Evolutionary conservation across 768 basidiomycete species (phyloP).

Genomic region (Tricholoma bakamatsutake): DNA sequence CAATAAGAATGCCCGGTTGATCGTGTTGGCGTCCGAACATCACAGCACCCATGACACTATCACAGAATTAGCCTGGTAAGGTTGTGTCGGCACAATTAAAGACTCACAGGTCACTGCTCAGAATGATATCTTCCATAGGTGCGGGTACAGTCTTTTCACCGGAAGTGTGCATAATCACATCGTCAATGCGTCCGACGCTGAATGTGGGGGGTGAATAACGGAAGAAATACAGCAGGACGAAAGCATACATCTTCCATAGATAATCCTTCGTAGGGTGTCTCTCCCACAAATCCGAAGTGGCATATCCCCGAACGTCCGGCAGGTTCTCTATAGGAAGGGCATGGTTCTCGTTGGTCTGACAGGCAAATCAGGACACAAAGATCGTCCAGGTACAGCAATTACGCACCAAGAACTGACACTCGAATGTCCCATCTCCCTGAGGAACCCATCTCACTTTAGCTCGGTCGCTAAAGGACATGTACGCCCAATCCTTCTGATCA

Average conservation of each 20-base stretch:
- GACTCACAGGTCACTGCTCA: slow-evolving; percentile 1
- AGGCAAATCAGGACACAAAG: not conserved
- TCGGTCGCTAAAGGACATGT: not conserved
- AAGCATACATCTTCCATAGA: slow-evolving; percentile 19
- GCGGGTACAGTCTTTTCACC: slow-evolving; percentile 28
- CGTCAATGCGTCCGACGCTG: slow-evolving; percentile 28
- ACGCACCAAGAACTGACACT: slow-evolving; percentile 30
- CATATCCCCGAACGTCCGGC: slow-evolving; percentile 31
- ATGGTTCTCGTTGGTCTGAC: slow-evolving; percentile 21
- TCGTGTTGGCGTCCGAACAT: slow-evolving; percentile 37
- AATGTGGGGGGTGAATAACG: not conserved
- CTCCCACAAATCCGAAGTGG: slow-evolving; percentile 35
- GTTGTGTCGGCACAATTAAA: not conserved
- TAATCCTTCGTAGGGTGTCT: slow-evolving; percentile 31
- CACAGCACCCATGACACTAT: slow-evolving; percentile 26
- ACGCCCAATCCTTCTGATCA: slow-evolving; percentile 14
- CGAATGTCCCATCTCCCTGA: slow-evolving; percentile 25
- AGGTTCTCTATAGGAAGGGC: slow-evolving; percentile 27
- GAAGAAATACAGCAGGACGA: not conserved
- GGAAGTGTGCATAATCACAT: slow-evolving; percentile 24
- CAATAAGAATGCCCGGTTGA: slow-evolving; percentile 27
- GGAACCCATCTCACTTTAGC: slow-evolving; percentile 17
- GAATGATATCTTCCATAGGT: slow-evolving; percentile 21
- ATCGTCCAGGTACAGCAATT: not conserved
- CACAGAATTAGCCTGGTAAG: not conserved